Evolutionary conservation across 2,329 filamentous ascomycete genomes (phyloP).

Genomic region (Phaeosphaeria sp.): DNA sequence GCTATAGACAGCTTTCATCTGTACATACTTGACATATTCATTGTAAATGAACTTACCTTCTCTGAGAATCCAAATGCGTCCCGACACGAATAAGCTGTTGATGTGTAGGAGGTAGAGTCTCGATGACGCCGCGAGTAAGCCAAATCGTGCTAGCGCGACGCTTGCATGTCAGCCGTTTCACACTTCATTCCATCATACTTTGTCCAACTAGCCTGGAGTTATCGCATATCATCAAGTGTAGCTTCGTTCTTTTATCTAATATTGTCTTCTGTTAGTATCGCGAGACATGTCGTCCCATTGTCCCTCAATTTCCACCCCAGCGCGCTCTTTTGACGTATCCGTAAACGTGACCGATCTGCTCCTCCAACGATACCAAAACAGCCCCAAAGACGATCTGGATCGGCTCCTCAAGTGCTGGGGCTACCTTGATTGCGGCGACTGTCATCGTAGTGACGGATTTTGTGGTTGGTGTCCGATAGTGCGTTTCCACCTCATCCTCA

Average conservation of each 20-base stretch:
- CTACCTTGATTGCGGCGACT: slow-evolving; percentile 45
- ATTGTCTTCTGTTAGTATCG: neutral
- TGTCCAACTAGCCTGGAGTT: neutral
- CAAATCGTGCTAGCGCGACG: neutral
- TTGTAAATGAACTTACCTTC: slow-evolving; percentile 5
- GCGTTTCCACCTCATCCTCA: slow-evolving; percentile 18
- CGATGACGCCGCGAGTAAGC: neutral
- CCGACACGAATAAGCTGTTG: neutral
- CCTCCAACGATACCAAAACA: slow-evolving; percentile 31
- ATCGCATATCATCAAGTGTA: neutral
- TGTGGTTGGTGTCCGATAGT: slow-evolving; percentile 57
- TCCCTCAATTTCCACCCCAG: slow-evolving; percentile 8
- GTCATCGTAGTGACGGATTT: slow-evolving; percentile 40
- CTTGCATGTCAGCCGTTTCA: neutral
- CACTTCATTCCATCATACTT: neutral
- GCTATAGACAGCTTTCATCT: slow-evolving; percentile 12
- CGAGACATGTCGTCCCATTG: slow-evolving; percentile 21
- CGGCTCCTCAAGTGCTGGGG: slow-evolving; percentile 45
- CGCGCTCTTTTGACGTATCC: slow-evolving; percentile 4
- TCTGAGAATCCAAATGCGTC: neutral
- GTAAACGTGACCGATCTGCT: slow-evolving; percentile 34
- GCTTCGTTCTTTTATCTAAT: neutral
- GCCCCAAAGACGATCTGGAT: slow-evolving; percentile 39
- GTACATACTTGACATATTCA: slow-evolving; percentile 20
- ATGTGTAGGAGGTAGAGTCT: neutral